phyloP scores from a whole-genome alignment of 2,329 filamentous ascomycete species.

The Exophiala sp. region DNA sequence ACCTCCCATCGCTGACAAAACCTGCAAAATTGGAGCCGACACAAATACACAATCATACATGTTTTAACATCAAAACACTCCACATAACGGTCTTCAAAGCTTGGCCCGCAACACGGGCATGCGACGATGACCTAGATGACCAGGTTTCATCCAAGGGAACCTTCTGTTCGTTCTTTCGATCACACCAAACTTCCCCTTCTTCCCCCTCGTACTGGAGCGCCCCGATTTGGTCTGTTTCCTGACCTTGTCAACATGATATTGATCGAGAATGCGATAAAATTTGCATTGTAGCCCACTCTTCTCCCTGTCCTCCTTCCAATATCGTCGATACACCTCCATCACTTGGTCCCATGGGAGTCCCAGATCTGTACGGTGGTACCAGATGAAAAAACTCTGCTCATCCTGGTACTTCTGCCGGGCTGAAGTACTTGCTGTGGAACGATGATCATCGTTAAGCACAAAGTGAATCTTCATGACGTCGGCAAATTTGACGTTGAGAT shows the following conservation, averaged over 20 bases:
- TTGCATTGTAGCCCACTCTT: slow-evolving; percentile 50
- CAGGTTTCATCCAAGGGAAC: slow-evolving; percentile 27
- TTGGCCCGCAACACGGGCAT: background rate
- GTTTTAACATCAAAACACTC: background rate
- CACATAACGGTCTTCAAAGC: background rate
- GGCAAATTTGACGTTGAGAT: too few relatives aligned
- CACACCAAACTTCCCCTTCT: slow-evolving; percentile 39
- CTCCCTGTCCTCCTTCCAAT: slow-evolving; percentile 40
- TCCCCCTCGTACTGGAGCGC: slow-evolving; percentile 11
- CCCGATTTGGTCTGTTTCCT: slow-evolving; percentile 36
- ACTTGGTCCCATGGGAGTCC: slow-evolving; percentile 47
- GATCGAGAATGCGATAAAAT: slow-evolving; percentile 48
- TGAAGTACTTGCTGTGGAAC: background rate
- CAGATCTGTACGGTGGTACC: slow-evolving; percentile 48
- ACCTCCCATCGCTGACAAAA: background rate
- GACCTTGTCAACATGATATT: slow-evolving; percentile 44
- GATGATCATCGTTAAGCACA: slow-evolving; percentile 3
- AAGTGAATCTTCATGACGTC: slow-evolving; percentile 3
- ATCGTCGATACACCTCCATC: slow-evolving; percentile 41
- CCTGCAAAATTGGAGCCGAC: background rate
- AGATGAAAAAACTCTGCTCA: slow-evolving; percentile 49
- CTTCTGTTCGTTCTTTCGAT: slow-evolving; percentile 39
- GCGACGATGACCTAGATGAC: background rate
- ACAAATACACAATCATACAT: too few relatives aligned
- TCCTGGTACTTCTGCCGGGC: slow-evolving; percentile 40